phyloP scores from a whole-genome alignment of 331 rosid species.

The Pyracantha coccinea region DNA sequence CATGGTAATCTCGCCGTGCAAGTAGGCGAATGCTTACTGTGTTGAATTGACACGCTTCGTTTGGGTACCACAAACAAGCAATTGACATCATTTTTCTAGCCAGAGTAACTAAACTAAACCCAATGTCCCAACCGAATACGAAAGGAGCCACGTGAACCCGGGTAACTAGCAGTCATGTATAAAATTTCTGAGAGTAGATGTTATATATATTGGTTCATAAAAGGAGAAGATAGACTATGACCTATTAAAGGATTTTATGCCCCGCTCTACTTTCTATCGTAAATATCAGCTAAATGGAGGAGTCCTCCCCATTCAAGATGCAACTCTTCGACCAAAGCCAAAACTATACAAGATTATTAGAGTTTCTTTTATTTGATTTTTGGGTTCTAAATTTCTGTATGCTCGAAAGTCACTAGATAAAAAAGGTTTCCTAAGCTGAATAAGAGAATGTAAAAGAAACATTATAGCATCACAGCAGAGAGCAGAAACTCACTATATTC shows the following conservation, averaged over 20 bases:
- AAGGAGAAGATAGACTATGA: neutral
- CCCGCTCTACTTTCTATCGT: neutral
- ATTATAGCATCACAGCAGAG: neutral
- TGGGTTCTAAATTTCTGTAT: neutral
- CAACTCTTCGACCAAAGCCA: neutral
- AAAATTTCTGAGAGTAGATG: neutral
- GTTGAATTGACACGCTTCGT: neutral
- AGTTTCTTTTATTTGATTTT: neutral
- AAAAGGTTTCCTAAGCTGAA: neutral
- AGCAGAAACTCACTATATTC: slow-evolving; percentile 32
- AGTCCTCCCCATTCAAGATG: neutral
- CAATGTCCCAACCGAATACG: neutral
- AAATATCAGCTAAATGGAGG: neutral
- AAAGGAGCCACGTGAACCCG: neutral
- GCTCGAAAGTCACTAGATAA: neutral
- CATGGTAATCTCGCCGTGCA: neutral
- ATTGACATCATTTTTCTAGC: neutral
- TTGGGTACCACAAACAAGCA: neutral
- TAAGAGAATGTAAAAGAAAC: neutral
- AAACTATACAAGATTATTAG: neutral
- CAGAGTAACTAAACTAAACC: neutral
- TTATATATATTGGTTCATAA: neutral
- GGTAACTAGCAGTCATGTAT: neutral
- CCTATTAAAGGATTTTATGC: neutral
- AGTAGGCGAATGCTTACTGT: neutral